Evolutionary conservation across 2,329 filamentous ascomycete genomes (phyloP), one percentile per base, ranked within the genome.

Genomic region (Falciphora oryzae): DNA sequence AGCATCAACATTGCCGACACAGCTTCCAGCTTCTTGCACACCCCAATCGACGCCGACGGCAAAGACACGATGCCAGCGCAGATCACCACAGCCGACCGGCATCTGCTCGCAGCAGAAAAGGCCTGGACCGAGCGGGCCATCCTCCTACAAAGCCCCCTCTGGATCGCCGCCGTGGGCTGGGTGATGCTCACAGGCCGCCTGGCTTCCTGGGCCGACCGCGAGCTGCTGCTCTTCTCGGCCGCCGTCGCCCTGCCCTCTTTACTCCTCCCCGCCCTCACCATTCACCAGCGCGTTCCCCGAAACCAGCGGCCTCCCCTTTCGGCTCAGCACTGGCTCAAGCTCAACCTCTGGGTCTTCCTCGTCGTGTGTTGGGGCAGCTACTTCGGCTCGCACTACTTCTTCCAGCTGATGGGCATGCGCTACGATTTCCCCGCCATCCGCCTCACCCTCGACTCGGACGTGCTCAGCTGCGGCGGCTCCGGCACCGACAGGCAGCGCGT

Each of bases 371-470:
- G 66, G 61, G 67, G 67, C 22, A 68, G 63, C 22, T 68, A 68
- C 64, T 65, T 67, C 31, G 67, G 67, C 1, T 65, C 67, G 22
- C 63, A 65, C 44, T 68, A 68, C 64, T 68, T 68, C 63, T 68
- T 68, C 59, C 64, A 67, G n/a, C 65, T 67, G n/a, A 68, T 68
- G 67, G 64, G 65, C 7, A 68, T 68, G 67, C 59, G 64, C 25
- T 68, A 68, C 62, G 57, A 64, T n/a, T 68, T 68, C 56, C 35
- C 65, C 59, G 38, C 25, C 59, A 64, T 64, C 27, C 35, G 7
- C 6, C 64, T 64, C 64, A 64, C 59, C 7, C 56, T 68, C 44
- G 64, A 65, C 57, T 66, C 66, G 11, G 59, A 66, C 25, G 14
- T 67, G 35, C 60, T 67, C 25, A 22, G 22, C 31, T 63, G 66